phyloP scores from a whole-genome alignment of 148 eudicot genomes.

The Nyssa sinensis region DNA sequence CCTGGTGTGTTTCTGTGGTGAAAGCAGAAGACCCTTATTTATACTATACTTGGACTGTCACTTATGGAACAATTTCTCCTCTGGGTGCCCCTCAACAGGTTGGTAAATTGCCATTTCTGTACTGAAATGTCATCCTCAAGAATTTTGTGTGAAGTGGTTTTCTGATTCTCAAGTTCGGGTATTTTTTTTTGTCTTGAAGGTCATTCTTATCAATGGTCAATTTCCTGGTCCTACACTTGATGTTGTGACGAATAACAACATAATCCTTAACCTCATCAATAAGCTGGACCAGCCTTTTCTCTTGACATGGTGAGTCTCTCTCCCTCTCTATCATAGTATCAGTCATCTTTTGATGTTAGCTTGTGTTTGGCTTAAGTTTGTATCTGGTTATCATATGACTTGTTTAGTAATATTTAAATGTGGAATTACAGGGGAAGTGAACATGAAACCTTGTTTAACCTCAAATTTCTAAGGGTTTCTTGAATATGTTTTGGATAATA shows the following conservation, averaged over 20 bases:
- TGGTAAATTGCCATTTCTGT: neutral
- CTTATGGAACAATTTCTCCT: constrained; percentile 80
- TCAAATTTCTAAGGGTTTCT: too few species aligned
- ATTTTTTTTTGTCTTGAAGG: constrained; percentile 40
- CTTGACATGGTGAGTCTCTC: constrained; percentile 67
- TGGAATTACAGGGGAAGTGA: too few species aligned
- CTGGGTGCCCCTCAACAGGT: constrained; percentile 84
- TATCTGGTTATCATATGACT: too few species aligned
- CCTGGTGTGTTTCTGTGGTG: constrained; percentile 41
- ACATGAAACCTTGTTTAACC: too few species aligned
- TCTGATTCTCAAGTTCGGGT: neutral
- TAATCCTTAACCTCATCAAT: constrained; percentile 73
- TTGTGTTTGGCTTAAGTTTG: neutral
- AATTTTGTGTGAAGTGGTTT: neutral
- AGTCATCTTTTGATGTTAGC: neutral
- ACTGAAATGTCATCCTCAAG: neutral
- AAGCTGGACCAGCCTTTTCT: constrained; percentile 83
- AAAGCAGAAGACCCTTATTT: constrained; percentile 73
- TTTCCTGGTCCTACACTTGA: constrained; percentile 91
- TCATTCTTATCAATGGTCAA: constrained; percentile 87
- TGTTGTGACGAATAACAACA: constrained; percentile 82
- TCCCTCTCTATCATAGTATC: neutral
- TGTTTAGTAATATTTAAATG: too few species aligned
- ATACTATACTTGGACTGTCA: constrained; percentile 77
- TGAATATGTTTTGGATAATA: too few species aligned